Base-by-base conservation (phyloP, 2,329 filamentous ascomycete genomes). In the Colletotrichum musae region DNA sequence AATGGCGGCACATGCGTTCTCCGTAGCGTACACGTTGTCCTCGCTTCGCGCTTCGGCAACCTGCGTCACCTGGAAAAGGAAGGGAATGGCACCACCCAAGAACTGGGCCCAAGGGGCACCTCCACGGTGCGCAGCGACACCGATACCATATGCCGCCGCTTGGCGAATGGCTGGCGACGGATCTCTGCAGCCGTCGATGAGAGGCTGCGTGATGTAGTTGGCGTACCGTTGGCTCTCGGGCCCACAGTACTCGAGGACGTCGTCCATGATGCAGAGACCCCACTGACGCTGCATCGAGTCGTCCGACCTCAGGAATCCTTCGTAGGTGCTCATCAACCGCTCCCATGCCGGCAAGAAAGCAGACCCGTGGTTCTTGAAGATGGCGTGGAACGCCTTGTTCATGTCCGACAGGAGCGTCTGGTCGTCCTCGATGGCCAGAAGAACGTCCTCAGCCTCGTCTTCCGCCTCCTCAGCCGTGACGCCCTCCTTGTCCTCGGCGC, bases 321-420 rank as follows among this genome's bases (percentile, higher is more conserved):
- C 91, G 80, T 98, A 98, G 64, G 94, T 97, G 12, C 88, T 85
- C 80, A 97, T 90, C 26, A 99, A 87, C 61, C 90, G 89, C 78
- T 97, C 93, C 95, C 95, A 99, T 50, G 94, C 86, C 5, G 91
- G 92, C 62, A 99, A 87, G 86, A 99, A 99, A 12, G 88, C 85
- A 10, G 90, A 87, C 26, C 94, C 93, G 79, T 98, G 94, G 83
- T 97, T 95, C 86, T 98, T 98, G 88, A 99, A 99, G 73, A 99
- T 94, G 70, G 94, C 95, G 82, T 99, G 96, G 88, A 97, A 99
- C 0, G 96, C 95, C 86, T 99, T 99, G 89, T 99, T 99, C 96
- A 99, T 99, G 78, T 99, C 96, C 2, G 95, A 97, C 51, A 99
- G 88, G 18, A 99, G 87, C 24, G 94, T 97, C 82, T 98, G 95